phyloP scores from a whole-genome alignment of 176 grass and related monocot genomes.

The Aegilops longissima region DNA sequence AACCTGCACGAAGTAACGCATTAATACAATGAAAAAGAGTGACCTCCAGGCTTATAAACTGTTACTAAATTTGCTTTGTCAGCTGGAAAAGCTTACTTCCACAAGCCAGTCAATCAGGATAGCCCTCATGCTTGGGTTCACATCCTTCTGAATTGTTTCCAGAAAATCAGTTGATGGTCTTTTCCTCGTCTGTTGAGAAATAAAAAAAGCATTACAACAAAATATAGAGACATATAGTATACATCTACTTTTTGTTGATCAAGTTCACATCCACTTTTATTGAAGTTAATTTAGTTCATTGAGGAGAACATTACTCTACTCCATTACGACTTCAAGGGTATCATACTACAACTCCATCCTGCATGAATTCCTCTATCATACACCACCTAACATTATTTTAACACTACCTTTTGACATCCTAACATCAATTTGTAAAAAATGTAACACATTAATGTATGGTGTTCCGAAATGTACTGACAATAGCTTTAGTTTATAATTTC shows the following conservation, averaged over 20 bases:
- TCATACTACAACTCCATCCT: neutral
- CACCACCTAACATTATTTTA: constrained; percentile 3
- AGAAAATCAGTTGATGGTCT: constrained; percentile 82
- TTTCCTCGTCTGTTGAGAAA: constrained; percentile 69
- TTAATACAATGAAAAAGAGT: neutral
- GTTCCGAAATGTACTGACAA: neutral
- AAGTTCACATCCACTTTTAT: neutral
- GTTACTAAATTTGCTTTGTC: neutral
- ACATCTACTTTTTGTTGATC: neutral
- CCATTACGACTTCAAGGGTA: neutral
- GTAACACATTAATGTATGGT: neutral
- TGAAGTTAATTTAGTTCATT: neutral
- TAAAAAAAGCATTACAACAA: neutral
- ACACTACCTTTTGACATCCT: neutral
- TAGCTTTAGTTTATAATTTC: neutral
- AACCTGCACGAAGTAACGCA: constrained; percentile 47
- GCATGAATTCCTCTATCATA: neutral
- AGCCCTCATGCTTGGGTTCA: constrained; percentile 89
- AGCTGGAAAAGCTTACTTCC: constrained; percentile 57
- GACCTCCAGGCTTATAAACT: neutral
- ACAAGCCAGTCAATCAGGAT: constrained; percentile 99
- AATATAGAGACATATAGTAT: neutral
- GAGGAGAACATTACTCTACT: neutral
- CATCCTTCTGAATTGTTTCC: constrained; percentile 90
- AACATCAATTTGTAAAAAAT: neutral